These are phyloP conservation scores for Oryza punctata DNA, from an alignment of 176 grass and related monocot genomes.

Conservation along the genomic window DNA sequence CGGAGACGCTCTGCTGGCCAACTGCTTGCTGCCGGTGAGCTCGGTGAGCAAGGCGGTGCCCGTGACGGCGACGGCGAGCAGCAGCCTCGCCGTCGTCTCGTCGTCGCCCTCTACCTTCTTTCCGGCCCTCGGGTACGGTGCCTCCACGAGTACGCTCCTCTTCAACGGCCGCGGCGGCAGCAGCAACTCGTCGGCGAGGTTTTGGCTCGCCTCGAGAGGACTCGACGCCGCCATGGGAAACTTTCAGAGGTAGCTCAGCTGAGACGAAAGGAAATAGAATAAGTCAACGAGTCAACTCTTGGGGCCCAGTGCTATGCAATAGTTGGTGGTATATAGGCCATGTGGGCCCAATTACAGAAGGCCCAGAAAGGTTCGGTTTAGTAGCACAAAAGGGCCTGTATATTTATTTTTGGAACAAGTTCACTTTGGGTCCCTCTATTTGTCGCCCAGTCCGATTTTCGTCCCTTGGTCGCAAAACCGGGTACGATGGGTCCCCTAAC, in stretches of 20 bases:
- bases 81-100: not conserved
- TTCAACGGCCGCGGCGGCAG: not conserved
- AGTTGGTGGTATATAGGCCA: too few species aligned
- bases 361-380: not conserved
- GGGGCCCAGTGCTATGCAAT: too few species aligned
- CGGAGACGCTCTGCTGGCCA: constrained; percentile 35
- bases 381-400: not conserved
- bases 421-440: too few species aligned
- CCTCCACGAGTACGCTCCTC: constrained; percentile 5
- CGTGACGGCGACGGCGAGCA: not conserved
- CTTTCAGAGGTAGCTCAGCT: constrained; percentile 26
- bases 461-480: too few species aligned
- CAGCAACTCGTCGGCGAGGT: constrained; percentile 3
- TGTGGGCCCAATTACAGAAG: rapidly evolving
- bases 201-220: not conserved
- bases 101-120: not conserved
- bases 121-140: not conserved
- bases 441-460: too few species aligned
- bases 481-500: too few species aligned
- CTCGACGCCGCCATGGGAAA: not conserved
- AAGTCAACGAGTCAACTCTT: too few species aligned
- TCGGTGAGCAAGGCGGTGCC: constrained; percentile 52
- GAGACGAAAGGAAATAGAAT: not conserved
- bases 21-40: constrained; percentile 53
- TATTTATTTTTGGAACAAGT: too few species aligned